Percentiles rank a stretch among this genome's conserved stretches.
These are phyloP conservation scores for Aspergillus amoenus DNA, from an alignment of 2,329 filamentous ascomycete genomes.

Conservation along the genomic window DNA sequence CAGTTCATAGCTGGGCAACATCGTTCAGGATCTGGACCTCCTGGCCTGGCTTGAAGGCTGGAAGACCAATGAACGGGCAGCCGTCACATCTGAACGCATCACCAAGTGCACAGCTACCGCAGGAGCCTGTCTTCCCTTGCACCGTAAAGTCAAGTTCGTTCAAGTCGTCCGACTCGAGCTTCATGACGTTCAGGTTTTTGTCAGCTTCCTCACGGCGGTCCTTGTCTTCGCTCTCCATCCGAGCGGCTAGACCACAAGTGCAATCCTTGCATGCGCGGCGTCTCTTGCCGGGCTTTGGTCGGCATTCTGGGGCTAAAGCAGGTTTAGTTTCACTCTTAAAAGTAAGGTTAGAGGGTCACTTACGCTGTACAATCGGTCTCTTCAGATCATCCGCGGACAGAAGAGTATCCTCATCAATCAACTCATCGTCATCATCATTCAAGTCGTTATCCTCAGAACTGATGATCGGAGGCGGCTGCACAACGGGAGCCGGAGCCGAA, in stretches of 20 bases:
- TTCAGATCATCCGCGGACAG: conserved; percentile 82
- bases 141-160: conserved; percentile 93
- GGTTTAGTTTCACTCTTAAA: conserved; percentile 13
- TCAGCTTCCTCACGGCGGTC: conserved; percentile 66
- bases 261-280: conserved; percentile 97
- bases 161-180: conserved; percentile 73
- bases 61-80: conserved; percentile 85
- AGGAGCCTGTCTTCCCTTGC: conserved; percentile 93
- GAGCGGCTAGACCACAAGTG: conserved; percentile 86
- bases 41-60: conserved; percentile 95
- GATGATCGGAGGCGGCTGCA: conserved; percentile 10
- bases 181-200: conserved; percentile 53
- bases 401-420: conserved; percentile 88
- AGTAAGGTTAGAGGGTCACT: conserved; percentile 38
- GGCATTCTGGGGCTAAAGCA: conserved; percentile 72
- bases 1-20: conserved; percentile 69
- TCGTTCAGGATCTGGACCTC: conserved; percentile 87
- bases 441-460: conserved; percentile 11
- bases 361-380: conserved; percentile 76
- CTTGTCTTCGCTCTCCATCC: conserved; percentile 80
- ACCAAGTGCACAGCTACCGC: conserved; percentile 88
- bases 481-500: not conserved
- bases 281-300: conserved; percentile 75
- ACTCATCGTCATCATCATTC: conserved; percentile 74
- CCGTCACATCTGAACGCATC: conserved; percentile 78